Evolutionary conservation across 352 stramenopile species (phyloP), one percentile per base, ranked within the genome.

Genomic region (Halophytophthora batemanensis): DNA sequence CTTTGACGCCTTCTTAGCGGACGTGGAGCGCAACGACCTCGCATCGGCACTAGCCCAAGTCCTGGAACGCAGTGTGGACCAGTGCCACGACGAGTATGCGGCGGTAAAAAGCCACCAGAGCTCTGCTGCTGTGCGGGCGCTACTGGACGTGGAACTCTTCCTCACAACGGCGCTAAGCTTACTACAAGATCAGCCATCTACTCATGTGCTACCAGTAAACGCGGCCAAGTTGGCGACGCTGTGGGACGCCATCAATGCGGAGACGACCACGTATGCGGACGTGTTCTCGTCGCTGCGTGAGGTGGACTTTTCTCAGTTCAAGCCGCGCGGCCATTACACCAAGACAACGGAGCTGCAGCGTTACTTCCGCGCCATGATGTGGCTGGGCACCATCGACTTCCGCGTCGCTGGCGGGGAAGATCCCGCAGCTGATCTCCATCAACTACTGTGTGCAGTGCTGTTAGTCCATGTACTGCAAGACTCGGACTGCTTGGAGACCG

Each of bases 1-100:
- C 22, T 75, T 75, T 15, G 66, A 75, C 17, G 49, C 49, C 12
- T 62, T 70, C 42, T 29, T 74, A 2, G 35, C 61, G 13, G 44
- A 61, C 6, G 10, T 63, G 15, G 61, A 74, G 34, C 33, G n/a
- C 17, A 28, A 57, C 6, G 25, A 50, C 4, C 25, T 64, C 6
- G 19, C 37, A 12, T 21, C 50, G 0, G 35, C 43, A 2, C 37
- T 65, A 19, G 23, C 42, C 7, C 42, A 42, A 17, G 17, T 23
- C 23, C 34, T 19, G 45, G 35, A 3, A 37, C 36, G 8, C 2
- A 39, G 36, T 36, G 31, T 39, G 19, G 31, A 22, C 7, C 19
- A 43, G 35, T 49, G 45, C 29, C 44, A 15, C 35, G 45, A 38
- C 34, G 29, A 6, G 12, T 37, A 18, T 8, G 42, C 36, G 13